Base-by-base conservation (phyloP, 2,329 filamentous ascomycete species). In the Tolypocladium amazonense region DNA sequence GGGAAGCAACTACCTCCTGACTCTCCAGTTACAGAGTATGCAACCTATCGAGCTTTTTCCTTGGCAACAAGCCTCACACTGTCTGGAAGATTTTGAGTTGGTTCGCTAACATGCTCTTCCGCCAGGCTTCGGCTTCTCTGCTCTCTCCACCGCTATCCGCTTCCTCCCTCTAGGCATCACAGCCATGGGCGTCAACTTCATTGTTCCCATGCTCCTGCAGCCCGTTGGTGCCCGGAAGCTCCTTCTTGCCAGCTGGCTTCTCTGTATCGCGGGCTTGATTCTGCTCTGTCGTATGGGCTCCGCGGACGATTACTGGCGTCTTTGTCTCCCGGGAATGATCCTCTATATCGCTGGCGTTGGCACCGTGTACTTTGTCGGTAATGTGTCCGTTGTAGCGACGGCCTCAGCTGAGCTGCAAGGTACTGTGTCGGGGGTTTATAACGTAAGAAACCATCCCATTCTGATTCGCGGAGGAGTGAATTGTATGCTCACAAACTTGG, bases 111-210 rank as follows among this genome's bases (percentile, higher is more conserved):
- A 6, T 33, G 15, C 8, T 4, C 7, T 30, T 15, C n/a, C 27
- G 4, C 18, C 38, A 61, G 58, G 56, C 54, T 62, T 60, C 18
- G 61, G 61, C 37, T 60, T 60, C 59, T 58, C 61, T 23, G 38
- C 61, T 1, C 59, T 62, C n/a, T 56, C 52, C 15, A 62, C 61
- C 23, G 61, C 59, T 20, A n/a, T 62, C 27, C 59, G 59, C 3
- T 62, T 62, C 54, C 56, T 62, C 14, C 61, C 61, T 5, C 56
- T 62, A 1, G 61, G 61, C 7, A 62, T 62, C 33, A 59, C 61
- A 6, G 61, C 61, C 47, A 61, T 62, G 59, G 55, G 35, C 23
- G 61, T 57, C 54, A 62, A 62, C 30, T 61, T 58, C 39, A 35
- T 61, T 57, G 53, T 59, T 1, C 61, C 61, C 3, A 50, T 59